Percentiles rank a stretch among this genome's conserved stretches.
Conservation (phyloP, 192 early-diverging fungal species). For the Coemansia sp. region DNA sequence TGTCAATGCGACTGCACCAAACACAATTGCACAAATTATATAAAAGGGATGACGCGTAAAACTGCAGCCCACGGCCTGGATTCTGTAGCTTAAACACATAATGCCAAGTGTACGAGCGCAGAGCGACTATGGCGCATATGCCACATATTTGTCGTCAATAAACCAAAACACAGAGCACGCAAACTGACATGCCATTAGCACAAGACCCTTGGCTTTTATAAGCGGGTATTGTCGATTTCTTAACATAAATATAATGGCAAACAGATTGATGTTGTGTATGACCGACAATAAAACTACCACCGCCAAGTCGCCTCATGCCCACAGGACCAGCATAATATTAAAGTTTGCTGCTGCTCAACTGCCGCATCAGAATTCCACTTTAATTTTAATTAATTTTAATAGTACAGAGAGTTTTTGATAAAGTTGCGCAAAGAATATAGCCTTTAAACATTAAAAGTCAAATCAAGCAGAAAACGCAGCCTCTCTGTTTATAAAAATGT, state of each 20-base stretch:
- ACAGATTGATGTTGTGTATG: neutral
- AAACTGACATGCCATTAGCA: constrained; percentile 20
- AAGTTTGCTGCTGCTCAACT: too few relatives aligned
- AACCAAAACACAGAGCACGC: constrained; percentile 25
- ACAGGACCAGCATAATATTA: too few relatives aligned
- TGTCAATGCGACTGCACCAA: constrained; percentile 11
- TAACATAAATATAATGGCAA: constrained; percentile 22
- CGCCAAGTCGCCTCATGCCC: too few relatives aligned
- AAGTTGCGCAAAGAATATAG: too few relatives aligned
- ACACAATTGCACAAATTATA: constrained; percentile 12
- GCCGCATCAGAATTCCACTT: too few relatives aligned
- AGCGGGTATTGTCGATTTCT: constrained; percentile 37
- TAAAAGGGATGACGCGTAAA: constrained; percentile 13
- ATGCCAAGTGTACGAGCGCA: constrained; percentile 22
- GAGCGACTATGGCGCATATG: constrained; percentile 14
- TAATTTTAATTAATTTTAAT: too few relatives aligned
- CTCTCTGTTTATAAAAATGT: too few relatives aligned
- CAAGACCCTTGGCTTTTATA: constrained; percentile 27
- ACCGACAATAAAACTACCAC: too few relatives aligned
- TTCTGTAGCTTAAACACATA: constrained; percentile 21
- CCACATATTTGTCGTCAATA: constrained; percentile 29
- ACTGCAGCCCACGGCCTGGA: constrained; percentile 11
- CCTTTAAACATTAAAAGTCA: too few relatives aligned
- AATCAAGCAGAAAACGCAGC: too few relatives aligned
- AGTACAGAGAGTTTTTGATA: too few relatives aligned